These are phyloP conservation scores for Amylocarpus encephaloides DNA, from an alignment of 2,329 filamentous ascomycete species.

Conservation along the genomic window DNA sequence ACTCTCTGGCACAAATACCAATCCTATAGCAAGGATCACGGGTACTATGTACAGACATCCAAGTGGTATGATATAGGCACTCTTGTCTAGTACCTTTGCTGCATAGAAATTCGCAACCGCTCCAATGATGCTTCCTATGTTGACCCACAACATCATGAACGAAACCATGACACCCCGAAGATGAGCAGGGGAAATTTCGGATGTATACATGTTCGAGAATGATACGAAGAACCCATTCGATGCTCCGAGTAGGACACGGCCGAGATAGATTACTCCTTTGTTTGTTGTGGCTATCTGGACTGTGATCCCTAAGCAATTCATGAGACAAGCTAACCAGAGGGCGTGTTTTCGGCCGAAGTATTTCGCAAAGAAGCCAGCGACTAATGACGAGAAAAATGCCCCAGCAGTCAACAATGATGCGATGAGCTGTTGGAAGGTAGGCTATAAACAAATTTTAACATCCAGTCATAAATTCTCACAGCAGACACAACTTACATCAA, in stretches of 20 bases:
- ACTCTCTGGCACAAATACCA: slow-evolving; percentile 35
- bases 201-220: slow-evolving; percentile 43
- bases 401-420: slow-evolving; percentile 44
- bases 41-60: slow-evolving; percentile 20
- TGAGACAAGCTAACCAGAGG: slow-evolving; percentile 39
- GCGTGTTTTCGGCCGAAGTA: slow-evolving; percentile 34
- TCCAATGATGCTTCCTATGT: slow-evolving; percentile 41
- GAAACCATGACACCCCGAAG: slow-evolving; percentile 42
- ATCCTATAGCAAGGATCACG: slow-evolving; percentile 26
- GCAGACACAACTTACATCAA: slow-evolving; percentile 8
- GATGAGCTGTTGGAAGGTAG: slow-evolving; percentile 41
- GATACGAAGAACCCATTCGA: slow-evolving; percentile 43
- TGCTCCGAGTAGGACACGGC: slow-evolving; percentile 39
- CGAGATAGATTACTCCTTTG: slow-evolving; percentile 39
- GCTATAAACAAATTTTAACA: slow-evolving; percentile 23
- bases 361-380: slow-evolving; percentile 36
- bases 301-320: slow-evolving; percentile 39
- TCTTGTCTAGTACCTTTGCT: slow-evolving; percentile 6
- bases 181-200: slow-evolving; percentile 41
- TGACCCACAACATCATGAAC: slow-evolving; percentile 44
- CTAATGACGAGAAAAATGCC: slow-evolving; percentile 39
- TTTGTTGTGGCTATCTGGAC: slow-evolving; percentile 39
- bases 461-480: background rate
- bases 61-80: slow-evolving; percentile 30
- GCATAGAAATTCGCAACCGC: slow-evolving; percentile 28